These are phyloP conservation scores for Lipomyces japonicus DNA, from an alignment of 805 yeast genomes.

Conservation along the genomic window DNA sequence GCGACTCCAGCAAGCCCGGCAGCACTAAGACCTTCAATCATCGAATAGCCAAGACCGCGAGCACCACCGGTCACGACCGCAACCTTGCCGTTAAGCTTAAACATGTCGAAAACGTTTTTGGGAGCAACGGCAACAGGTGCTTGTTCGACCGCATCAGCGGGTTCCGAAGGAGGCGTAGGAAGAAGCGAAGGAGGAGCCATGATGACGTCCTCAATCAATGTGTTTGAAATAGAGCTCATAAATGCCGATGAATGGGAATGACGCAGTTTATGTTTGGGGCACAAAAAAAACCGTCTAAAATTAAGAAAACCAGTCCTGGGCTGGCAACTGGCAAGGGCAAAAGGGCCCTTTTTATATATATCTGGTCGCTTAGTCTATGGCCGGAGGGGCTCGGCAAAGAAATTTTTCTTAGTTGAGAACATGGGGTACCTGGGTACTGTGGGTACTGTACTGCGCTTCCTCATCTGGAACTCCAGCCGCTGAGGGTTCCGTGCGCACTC, in stretches of 20 bases:
- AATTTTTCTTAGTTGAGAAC: neutral
- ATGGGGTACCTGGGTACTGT: neutral
- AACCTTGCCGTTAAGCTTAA: slow-evolving; percentile 60
- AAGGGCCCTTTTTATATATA: neutral
- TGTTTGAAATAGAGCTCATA: slow-evolving; percentile 1
- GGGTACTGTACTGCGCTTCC: too few species aligned
- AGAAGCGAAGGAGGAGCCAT: neutral
- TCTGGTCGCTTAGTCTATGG: too few species aligned
- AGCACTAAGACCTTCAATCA: slow-evolving; percentile 59
- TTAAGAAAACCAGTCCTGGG: too few species aligned
- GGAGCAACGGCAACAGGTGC: slow-evolving; percentile 32
- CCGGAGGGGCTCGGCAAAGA: neutral
- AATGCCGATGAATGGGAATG: neutral
- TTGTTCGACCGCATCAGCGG: slow-evolving; percentile 34
- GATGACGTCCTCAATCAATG: neutral
- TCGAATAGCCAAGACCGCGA: slow-evolving; percentile 59
- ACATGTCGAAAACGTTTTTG: slow-evolving; percentile 42
- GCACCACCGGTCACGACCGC: slow-evolving; percentile 67
- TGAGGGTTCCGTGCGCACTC: too few species aligned
- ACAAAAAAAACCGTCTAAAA: neutral
- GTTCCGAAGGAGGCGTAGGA: slow-evolving; percentile 36
- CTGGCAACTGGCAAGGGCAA: too few species aligned
- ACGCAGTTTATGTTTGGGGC: neutral
- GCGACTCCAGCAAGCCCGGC: slow-evolving; percentile 53
- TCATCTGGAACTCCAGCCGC: too few species aligned